Evolutionary conservation across 2,329 filamentous ascomycete genomes (phyloP), one percentile per base, ranked within the genome.

Genomic region (Parastagonospora avenae): DNA sequence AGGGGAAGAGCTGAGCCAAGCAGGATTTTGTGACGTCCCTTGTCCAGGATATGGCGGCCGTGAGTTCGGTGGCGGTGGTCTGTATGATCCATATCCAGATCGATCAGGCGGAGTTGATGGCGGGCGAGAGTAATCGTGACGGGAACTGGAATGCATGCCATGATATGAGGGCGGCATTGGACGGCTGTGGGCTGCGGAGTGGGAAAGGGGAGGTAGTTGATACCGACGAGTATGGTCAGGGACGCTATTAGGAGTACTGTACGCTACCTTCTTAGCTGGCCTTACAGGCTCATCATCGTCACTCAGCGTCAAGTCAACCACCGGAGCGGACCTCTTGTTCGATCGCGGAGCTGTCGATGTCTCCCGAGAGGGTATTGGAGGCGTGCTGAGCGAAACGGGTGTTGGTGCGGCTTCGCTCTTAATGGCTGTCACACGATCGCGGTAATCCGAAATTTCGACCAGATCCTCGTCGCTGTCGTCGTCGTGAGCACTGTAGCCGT

Each of bases 231-330:
- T 56, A 48, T 60, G 58, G 42, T 74, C 70, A 43, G 68, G 65
- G 41, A 70, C 57, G 60, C 65, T 71, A 59, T 56, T 71, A 46
- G 71, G 72, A 58, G 72, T 70, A 62, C 55, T 67, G 66, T 74
- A 74, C 66, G 71, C 70, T 73, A 73, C 71, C 70, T 73, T 73
- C 63, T 74, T 74, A 39, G 70, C 55, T 50, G 70, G 69, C 63
- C 68, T 67, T 37, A 51, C 43, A 30, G 70, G 64, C 63, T 80
- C 78, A 39, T 80, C 77, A 46, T 79, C 77, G 37, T 79, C 77
- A 54, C 74, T 77, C 40, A 80, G 57, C 1, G 78, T 80, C 62
- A 80, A 66, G 55, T 80, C 79, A 45, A 81, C 79, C 24, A 80
- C 76, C 45, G 78, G 76, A 10, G 75, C 73, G 28, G 72, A 71